phyloP scores from a whole-genome alignment of 441 rosid genomes.

The Euphorbia schlechtendalii region DNA sequence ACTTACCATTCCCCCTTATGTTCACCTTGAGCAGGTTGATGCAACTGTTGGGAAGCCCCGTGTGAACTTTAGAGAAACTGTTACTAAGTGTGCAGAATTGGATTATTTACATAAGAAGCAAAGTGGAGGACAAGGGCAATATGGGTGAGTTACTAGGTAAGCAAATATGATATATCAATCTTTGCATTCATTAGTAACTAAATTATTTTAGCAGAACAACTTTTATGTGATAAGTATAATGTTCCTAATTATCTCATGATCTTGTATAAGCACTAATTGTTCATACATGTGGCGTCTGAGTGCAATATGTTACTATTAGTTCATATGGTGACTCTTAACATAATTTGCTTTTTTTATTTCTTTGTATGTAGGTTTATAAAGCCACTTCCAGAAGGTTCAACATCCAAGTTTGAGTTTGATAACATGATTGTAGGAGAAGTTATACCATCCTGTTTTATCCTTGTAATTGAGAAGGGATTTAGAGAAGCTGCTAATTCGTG shows the following conservation, averaged over 20 bases:
- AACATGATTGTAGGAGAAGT: constrained; percentile 93
- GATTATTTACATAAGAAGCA: constrained; percentile 98
- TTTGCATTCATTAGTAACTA: too few species aligned
- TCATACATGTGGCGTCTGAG: background rate
- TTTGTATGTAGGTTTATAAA: constrained; percentile 55
- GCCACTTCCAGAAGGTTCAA: constrained; percentile 62
- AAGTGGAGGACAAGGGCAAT: constrained; percentile 98
- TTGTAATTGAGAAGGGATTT: constrained; percentile 96
- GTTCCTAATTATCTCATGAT: background rate
- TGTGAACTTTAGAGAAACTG: constrained; percentile 92
- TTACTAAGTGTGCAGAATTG: constrained; percentile 79
- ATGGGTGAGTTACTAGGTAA: constrained; percentile 88
- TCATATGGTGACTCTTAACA: background rate
- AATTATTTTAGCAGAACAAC: too few species aligned
- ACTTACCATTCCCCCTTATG: background rate
- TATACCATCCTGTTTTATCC: constrained; percentile 83
- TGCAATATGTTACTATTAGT: background rate
- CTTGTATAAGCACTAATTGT: background rate
- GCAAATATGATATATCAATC: constrained; percentile 15
- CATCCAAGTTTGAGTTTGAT: constrained; percentile 79
- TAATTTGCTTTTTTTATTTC: constrained; percentile 1
- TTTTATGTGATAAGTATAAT: background rate
- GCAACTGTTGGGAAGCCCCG: constrained; percentile 98
- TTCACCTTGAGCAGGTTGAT: constrained; percentile 53
- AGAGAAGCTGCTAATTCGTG: constrained; percentile 97